phyloP scores from a whole-genome alignment of 2,329 filamentous ascomycete genomes.

The Lasiodiplodia sp. region DNA sequence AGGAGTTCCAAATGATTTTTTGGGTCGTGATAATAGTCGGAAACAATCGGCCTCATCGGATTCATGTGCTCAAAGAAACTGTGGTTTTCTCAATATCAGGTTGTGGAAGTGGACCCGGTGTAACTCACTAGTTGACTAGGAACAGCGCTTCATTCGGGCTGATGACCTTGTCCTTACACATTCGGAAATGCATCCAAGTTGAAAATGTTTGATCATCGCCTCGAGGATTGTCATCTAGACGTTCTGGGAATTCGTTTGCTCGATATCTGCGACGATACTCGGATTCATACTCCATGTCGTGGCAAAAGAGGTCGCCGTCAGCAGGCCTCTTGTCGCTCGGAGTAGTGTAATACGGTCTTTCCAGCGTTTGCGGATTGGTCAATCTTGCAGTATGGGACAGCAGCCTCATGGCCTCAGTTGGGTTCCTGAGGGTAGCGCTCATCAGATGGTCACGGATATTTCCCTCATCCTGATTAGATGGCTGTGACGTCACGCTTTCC shows the following conservation, averaged over 20 bases:
- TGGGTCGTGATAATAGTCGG: conserved; percentile 25
- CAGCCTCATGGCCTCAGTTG: conserved; percentile 15
- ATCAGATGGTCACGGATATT: conserved; percentile 22
- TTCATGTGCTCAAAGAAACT: conserved; percentile 26
- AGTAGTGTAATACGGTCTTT: not conserved
- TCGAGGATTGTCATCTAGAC: conserved; percentile 5
- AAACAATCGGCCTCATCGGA: conserved; percentile 12
- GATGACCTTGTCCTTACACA: conserved; percentile 23
- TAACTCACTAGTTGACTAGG: conserved; percentile 24
- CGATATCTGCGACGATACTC: not conserved
- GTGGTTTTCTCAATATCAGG: not conserved
- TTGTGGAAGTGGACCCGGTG: too few relatives aligned
- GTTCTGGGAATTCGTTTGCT: not conserved
- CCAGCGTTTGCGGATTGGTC: too few relatives aligned
- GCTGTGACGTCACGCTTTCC: conserved; percentile 5
- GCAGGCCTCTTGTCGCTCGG: not conserved
- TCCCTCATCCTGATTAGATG: not conserved
- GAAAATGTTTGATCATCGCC: conserved; percentile 15
- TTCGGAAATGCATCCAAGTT: conserved; percentile 25
- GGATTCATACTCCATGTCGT: not conserved
- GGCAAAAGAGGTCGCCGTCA: not conserved
- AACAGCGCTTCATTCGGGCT: conserved; percentile 20
- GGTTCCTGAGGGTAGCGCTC: conserved; percentile 15
- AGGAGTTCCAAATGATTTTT: conserved; percentile 21
- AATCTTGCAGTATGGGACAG: conserved; percentile 14